phyloP scores from a whole-genome alignment of 768 basidiomycete species.

The Boletus reticuloceps region DNA sequence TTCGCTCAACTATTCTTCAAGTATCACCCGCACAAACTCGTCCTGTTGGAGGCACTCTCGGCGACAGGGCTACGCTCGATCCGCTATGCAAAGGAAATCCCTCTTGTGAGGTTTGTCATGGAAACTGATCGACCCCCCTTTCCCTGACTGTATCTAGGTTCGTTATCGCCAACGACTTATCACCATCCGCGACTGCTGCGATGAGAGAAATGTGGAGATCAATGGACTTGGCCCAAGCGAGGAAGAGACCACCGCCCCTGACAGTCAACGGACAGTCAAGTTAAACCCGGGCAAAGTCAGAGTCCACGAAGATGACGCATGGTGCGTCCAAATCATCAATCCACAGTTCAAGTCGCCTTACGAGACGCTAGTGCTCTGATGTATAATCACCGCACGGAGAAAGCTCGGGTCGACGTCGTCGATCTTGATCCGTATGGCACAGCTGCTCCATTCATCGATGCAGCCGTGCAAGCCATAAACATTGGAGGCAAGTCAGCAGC shows the following conservation, averaged over 20 bases:
- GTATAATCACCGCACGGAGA: constrained; percentile 81
- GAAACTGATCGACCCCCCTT: background rate
- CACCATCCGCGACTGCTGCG: constrained; percentile 73
- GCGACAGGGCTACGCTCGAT: constrained; percentile 96
- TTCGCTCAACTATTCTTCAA: constrained; percentile 17
- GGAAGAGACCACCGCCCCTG: constrained; percentile 17
- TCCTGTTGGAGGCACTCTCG: constrained; percentile 89
- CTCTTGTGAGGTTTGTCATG: constrained; percentile 70
- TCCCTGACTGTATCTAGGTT: constrained; percentile 57
- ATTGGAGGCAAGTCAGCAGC: constrained; percentile 72
- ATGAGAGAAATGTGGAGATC: constrained; percentile 82
- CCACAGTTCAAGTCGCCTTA: background rate
- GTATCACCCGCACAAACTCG: constrained; percentile 65
- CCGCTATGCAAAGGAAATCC: constrained; percentile 96
- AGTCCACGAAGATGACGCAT: constrained; percentile 93
- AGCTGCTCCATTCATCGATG: constrained; percentile 95
- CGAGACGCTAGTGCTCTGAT: constrained; percentile 66
- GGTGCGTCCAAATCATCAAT: constrained; percentile 46
- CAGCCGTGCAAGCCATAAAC: constrained; percentile 82
- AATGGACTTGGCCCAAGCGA: constrained; percentile 61
- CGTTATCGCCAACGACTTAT: constrained; percentile 94
- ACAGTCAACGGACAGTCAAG: constrained; percentile 8
- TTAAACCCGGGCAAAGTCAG: constrained; percentile 54
- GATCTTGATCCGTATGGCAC: constrained; percentile 98
- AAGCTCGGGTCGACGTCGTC: constrained; percentile 83